These are phyloP conservation scores for Apocynum venetum DNA, from an alignment of 257 asterid species.

Conservation along the genomic window DNA sequence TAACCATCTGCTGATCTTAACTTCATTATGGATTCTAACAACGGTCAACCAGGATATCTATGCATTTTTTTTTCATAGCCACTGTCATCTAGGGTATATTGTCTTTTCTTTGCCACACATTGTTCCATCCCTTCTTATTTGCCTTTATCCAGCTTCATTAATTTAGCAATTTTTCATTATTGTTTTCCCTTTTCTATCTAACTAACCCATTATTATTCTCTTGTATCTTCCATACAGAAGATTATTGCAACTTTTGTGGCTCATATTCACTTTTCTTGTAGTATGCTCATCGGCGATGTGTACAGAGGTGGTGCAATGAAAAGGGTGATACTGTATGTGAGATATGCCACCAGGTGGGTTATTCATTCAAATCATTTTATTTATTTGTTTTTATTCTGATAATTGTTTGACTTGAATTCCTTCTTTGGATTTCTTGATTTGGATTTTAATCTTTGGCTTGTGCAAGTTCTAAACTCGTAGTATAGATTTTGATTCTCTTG, in stretches of 20 bases:
- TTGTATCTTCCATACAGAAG: background rate
- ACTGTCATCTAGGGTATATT: background rate
- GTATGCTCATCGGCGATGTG: slow-evolving; percentile 96
- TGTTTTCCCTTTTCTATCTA: background rate
- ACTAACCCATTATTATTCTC: background rate
- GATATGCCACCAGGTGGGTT: slow-evolving; percentile 89
- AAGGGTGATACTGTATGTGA: slow-evolving; percentile 95
- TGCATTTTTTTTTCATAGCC: background rate
- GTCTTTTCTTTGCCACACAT: background rate
- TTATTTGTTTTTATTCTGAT: background rate
- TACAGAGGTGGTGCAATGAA: slow-evolving; percentile 97
- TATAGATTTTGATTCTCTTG: background rate
- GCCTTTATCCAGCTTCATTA: background rate
- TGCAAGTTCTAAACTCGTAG: background rate
- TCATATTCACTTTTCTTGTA: slow-evolving; percentile 29
- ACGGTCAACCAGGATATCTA: background rate
- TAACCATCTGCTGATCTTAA: background rate
- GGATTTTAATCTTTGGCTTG: background rate
- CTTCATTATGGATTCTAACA: background rate
- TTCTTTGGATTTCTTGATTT: background rate
- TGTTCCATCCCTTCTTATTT: background rate
- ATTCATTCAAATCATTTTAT: background rate
- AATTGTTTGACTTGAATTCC: background rate
- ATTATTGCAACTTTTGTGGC: slow-evolving; percentile 8
- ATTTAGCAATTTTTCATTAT: background rate